phyloP scores from a whole-genome alignment of 371 early-diverging fungal species.

The Mucor plumbeus region DNA sequence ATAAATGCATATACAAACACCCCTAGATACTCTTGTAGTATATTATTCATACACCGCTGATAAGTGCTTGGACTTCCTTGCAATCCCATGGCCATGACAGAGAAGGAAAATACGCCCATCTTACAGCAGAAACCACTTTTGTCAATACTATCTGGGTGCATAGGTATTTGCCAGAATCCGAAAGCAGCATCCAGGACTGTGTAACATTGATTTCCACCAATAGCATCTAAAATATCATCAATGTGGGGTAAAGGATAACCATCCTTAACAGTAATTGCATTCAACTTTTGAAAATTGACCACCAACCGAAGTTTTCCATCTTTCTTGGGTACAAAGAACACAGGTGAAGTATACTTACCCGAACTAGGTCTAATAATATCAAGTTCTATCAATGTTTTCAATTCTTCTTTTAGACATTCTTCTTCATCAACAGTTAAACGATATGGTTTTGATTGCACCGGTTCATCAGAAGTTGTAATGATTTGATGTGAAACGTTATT shows the following conservation, averaged over 20 bases:
- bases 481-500: neutral
- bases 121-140: conserved; percentile 57
- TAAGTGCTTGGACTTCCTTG: conserved; percentile 47
- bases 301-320: conserved; percentile 43
- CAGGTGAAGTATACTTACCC: conserved; percentile 33
- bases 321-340: conserved; percentile 54
- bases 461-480: neutral
- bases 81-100: conserved; percentile 60
- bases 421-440: conserved; percentile 22
- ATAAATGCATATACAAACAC: conserved; percentile 44
- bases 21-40: conserved; percentile 20
- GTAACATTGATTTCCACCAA: conserved; percentile 16
- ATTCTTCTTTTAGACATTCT: conserved; percentile 11
- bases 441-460: conserved; percentile 14
- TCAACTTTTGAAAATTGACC: conserved; percentile 39
- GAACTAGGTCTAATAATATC: conserved; percentile 21
- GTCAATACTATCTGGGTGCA: conserved; percentile 25
- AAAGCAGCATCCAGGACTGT: conserved; percentile 19
- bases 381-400: conserved; percentile 12
- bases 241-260: conserved; percentile 47
- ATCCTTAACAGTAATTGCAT: conserved; percentile 40
- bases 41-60: conserved; percentile 42
- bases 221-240: conserved; percentile 39
- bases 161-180: conserved; percentile 47
- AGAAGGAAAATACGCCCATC: conserved; percentile 51